Conservation (phyloP, 495 filamentous ascomycete genomes). For the Evernia prunastri region DNA sequence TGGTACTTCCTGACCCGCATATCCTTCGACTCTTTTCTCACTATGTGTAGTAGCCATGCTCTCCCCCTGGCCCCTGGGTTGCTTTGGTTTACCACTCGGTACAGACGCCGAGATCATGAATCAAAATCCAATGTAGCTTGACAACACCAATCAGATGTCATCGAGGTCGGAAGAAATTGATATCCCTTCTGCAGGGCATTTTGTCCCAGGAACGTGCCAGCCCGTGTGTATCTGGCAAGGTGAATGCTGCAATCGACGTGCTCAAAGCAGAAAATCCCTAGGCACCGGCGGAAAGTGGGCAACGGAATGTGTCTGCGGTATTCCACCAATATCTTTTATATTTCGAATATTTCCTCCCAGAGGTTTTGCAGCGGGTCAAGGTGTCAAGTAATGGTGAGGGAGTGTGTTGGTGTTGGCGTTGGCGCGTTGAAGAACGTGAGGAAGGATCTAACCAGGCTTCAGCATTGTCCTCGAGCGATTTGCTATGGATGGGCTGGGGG, state of each 20-base stretch:
- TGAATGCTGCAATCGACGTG: background rate
- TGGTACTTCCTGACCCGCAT: background rate
- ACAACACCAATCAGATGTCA: slow-evolving; percentile 10
- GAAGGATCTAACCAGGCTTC: slow-evolving; percentile 8
- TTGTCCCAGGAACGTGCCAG: background rate
- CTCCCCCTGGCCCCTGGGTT: background rate
- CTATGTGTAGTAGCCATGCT: slow-evolving; percentile 9
- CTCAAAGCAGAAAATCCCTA: background rate
- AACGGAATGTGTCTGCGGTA: background rate
- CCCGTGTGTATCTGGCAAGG: background rate
- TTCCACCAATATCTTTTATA: background rate
- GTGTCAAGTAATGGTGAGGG: background rate
- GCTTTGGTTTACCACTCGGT: background rate
- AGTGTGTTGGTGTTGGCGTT: slow-evolving; percentile 7
- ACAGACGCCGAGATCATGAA: background rate
- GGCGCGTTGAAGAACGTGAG: background rate
- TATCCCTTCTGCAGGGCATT: slow-evolving; percentile 13
- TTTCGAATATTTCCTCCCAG: background rate
- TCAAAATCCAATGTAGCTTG: background rate
- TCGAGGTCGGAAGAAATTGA: slow-evolving; percentile 18
- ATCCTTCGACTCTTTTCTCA: background rate
- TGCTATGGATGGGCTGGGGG: background rate
- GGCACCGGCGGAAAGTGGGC: background rate
- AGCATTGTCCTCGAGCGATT: background rate
- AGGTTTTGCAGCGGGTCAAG: background rate